These are phyloP conservation scores for Echria macrotheca DNA, from an alignment of 495 filamentous ascomycete genomes.

Conservation along the genomic window DNA sequence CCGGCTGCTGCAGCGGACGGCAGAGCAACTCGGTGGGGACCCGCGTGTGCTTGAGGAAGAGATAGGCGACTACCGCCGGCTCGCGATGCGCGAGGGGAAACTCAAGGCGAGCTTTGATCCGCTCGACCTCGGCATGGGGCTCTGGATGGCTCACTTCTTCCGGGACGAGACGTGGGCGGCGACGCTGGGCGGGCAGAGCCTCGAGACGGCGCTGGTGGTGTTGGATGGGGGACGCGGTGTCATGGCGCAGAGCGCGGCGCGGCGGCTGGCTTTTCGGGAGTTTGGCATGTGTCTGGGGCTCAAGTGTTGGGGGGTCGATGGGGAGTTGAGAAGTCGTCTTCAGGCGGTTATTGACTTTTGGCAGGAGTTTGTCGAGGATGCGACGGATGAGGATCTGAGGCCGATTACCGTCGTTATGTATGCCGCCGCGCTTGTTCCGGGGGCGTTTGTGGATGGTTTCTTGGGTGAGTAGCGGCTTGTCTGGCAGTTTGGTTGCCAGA, in stretches of 20 bases:
- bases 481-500: slow-evolving; percentile 39
- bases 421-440: slow-evolving; percentile 56
- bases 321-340: slow-evolving; percentile 35
- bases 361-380: slow-evolving; percentile 42
- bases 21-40: slow-evolving; percentile 19
- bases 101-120: slow-evolving; percentile 49
- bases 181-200: slow-evolving; percentile 26
- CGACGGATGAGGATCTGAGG: slow-evolving; percentile 43
- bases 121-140: slow-evolving; percentile 60
- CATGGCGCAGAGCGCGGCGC: slow-evolving; percentile 8
- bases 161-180: slow-evolving; percentile 46
- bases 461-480: slow-evolving; percentile 47
- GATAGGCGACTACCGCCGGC: slow-evolving; percentile 52
- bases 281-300: slow-evolving; percentile 57
- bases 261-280: slow-evolving; percentile 58
- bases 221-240: not conserved
- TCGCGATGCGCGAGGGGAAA: slow-evolving; percentile 48
- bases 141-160: slow-evolving; percentile 60
- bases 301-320: slow-evolving; percentile 45
- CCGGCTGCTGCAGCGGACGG: slow-evolving; percentile 46
- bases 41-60: slow-evolving; percentile 43
- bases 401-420: slow-evolving; percentile 65
- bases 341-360: slow-evolving; percentile 48
- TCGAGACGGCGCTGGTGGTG: slow-evolving; percentile 30
- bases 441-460: slow-evolving; percentile 34